Evolutionary conservation across 192 early-diverging fungal genomes (phyloP), one percentile per base, ranked within the genome.

Genomic region (Backusella australiensis): DNA sequence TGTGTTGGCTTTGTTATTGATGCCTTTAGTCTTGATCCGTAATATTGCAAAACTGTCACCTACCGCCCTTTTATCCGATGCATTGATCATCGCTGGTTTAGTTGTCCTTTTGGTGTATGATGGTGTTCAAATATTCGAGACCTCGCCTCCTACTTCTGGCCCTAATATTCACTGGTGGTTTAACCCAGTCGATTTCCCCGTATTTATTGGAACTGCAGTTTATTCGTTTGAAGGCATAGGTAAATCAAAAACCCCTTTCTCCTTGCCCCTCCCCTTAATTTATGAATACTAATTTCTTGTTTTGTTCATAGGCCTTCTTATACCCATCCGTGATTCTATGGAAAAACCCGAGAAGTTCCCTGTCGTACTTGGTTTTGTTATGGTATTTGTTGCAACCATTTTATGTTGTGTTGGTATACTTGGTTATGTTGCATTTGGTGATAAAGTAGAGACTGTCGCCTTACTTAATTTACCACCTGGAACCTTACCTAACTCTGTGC

Each of bases 171-270:
- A 65, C 69, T 79, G 79, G 69, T 63, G 46, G 23, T 89, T 96
- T 82, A 95, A 95, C 83, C 80, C 86, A 67, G 81, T 87, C 68
- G 81, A 85, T 74, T 94, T 93, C 78, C 84, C 92, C 38, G 85
- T 94, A 65, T 94, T 96, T 79, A 86, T 95, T 39, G 93, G 92
- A 38, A 95, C 94, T 35, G 95, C 96, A 59, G 94, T 97, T 49
- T 98, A 94, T 83, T 94, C 95, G 12, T 98, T 91, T 82, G 96
- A 98, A 85, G 96, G 96, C 65, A 95, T 96, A 71, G 94, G 95
- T 76, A 87, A 94, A 72, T 71, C 23, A 21, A 5, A 38, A 1
- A 6, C 6, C 1, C 46, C 19, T n/a, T 49, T 49, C 46, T 44
- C 42, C 42, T 44, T 44, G 4, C 15, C 4, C 12, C 12, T 17